phyloP scores from a whole-genome alignment of 768 basidiomycete species.

The Lactifluus volemus region DNA sequence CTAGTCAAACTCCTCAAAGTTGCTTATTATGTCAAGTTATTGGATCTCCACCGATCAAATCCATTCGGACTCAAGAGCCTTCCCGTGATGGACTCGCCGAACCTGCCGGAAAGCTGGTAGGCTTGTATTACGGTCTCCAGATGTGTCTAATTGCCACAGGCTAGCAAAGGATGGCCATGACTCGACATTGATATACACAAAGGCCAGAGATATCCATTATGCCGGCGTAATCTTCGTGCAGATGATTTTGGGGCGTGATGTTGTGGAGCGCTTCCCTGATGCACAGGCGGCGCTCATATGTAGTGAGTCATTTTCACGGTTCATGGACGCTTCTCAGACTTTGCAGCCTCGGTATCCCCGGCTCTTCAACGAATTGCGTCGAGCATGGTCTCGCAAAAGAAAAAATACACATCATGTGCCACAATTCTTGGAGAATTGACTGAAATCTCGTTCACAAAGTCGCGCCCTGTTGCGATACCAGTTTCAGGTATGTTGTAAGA shows the following conservation, averaged over 20 bases:
- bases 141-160: constrained; percentile 34
- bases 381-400: constrained; percentile 53
- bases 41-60: constrained; percentile 81
- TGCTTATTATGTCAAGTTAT: constrained; percentile 59
- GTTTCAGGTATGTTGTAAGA: constrained; percentile 21
- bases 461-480: constrained; percentile 20
- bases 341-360: constrained; percentile 44
- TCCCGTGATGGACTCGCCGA: constrained; percentile 22
- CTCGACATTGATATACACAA: constrained; percentile 70
- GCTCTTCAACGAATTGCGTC: constrained; percentile 42
- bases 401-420: constrained; percentile 46
- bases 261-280: constrained; percentile 43
- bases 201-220: constrained; percentile 72
- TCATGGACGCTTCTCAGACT: neutral
- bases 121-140: constrained; percentile 13
- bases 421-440: constrained; percentile 47
- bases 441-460: constrained; percentile 11
- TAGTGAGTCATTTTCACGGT: constrained; percentile 33
- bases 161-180: constrained; percentile 70
- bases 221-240: constrained; percentile 74
- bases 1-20: constrained; percentile 68
- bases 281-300: constrained; percentile 49
- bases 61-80: constrained; percentile 44
- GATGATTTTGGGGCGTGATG: constrained; percentile 76
- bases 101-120: constrained; percentile 40